Conservation (phyloP, 257 asterid species). For the Thymus quinquecostatus region DNA sequence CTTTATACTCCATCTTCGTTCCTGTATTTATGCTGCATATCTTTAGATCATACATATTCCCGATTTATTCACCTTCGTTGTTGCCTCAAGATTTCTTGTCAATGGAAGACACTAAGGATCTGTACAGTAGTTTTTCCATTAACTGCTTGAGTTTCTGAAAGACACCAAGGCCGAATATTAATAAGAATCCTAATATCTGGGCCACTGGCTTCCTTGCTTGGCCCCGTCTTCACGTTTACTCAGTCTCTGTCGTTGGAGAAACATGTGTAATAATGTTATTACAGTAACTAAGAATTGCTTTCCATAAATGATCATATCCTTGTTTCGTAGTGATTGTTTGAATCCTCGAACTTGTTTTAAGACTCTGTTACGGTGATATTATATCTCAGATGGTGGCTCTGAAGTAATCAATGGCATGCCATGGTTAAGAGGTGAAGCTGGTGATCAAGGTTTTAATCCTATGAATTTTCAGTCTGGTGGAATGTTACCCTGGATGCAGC, state of each 20-base stretch:
- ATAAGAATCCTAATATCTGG: not conserved
- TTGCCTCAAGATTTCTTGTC: not conserved
- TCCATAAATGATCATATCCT: not conserved
- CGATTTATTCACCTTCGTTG: not conserved
- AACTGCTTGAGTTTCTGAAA: too few relatives aligned
- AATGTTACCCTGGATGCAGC: conserved; percentile 87
- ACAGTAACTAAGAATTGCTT: conserved; percentile 2
- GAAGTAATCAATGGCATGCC: conserved; percentile 79
- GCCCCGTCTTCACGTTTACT: not conserved
- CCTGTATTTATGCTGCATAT: not conserved
- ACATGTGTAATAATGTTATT: not conserved
- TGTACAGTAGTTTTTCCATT: not conserved
- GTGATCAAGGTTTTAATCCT: conserved; percentile 75
- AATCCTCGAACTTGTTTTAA: conserved; percentile 4
- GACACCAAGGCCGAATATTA: too few relatives aligned
- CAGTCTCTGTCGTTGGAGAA: not conserved
- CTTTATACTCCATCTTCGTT: not conserved
- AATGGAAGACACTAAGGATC: not conserved
- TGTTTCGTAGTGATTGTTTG: not conserved
- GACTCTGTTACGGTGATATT: not conserved
- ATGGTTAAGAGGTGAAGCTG: conserved; percentile 81
- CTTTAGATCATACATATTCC: not conserved
- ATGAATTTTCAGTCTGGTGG: conserved; percentile 70
- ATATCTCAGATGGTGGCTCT: conserved; percentile 56
- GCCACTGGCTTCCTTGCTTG: not conserved